Evolutionary conservation across 345 rosid genomes (phyloP).

Genomic region (Raphanus raphanistrum): DNA sequence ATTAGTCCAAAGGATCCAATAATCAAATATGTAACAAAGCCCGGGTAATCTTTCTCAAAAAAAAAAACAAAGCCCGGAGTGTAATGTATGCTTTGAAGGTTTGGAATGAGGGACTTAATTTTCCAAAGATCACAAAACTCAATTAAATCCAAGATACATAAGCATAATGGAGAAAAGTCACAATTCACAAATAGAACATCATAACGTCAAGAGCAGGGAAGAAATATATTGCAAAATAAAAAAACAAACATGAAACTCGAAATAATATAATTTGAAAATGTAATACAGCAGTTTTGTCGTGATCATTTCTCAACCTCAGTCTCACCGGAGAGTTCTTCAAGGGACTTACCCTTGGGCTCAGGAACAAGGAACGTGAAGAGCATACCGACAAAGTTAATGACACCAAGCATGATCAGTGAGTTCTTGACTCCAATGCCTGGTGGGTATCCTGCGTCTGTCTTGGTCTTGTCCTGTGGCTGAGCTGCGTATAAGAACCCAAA

Average conservation of each 20-base stretch:
- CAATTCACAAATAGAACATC: background rate
- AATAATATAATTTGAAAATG: background rate
- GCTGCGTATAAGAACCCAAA: slow-evolving; percentile 66
- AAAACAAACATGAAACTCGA: slow-evolving; percentile 15
- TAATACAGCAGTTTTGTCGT: background rate
- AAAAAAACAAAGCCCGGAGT: background rate
- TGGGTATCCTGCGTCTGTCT: slow-evolving; percentile 61
- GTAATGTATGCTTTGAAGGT: background rate
- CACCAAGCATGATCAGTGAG: slow-evolving; percentile 50
- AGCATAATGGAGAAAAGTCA: background rate
- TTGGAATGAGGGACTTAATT: background rate
- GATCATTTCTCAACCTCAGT: slow-evolving; percentile 36
- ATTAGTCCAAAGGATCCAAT: background rate
- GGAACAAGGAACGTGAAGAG: slow-evolving; percentile 60
- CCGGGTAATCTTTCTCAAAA: background rate
- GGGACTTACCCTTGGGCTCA: slow-evolving; percentile 59
- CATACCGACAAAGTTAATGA: slow-evolving; percentile 50
- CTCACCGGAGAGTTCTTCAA: slow-evolving; percentile 65
- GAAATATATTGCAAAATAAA: background rate
- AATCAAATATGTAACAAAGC: background rate
- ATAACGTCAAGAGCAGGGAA: background rate
- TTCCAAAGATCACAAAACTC: background rate
- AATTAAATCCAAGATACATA: background rate
- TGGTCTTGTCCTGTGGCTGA: slow-evolving; percentile 38
- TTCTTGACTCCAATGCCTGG: slow-evolving; percentile 52